Percentiles rank a stretch among this genome's conserved stretches.
These are phyloP conservation scores for Aureobasidium sp. DNA, from an alignment of 2,329 filamentous ascomycete genomes.

Conservation along the genomic window DNA sequence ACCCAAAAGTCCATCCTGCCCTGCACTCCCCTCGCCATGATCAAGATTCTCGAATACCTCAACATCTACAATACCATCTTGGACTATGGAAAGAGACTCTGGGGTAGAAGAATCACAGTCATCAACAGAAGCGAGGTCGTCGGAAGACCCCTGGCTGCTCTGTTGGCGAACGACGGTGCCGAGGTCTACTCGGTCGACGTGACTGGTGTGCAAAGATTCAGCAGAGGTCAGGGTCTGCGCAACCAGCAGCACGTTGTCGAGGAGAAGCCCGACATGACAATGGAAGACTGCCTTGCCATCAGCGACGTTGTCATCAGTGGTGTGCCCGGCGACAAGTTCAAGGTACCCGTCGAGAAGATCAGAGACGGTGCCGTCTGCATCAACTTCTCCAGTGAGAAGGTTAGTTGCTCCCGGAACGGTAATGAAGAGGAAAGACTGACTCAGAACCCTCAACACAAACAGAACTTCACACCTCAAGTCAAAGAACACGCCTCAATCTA, in stretches of 20 bases:
- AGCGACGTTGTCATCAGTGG: conserved; percentile 94
- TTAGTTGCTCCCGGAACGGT: conserved; percentile 24
- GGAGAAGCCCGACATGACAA: conserved; percentile 68
- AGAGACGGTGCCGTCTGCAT: conserved; percentile 94
- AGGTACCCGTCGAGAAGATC: conserved; percentile 76
- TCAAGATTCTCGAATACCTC: conserved; percentile 94
- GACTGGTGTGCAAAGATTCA: conserved; percentile 85
- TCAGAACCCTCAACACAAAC: neutral
- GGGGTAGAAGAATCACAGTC: conserved; percentile 89
- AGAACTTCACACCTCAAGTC: conserved; percentile 81
- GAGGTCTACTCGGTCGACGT: conserved; percentile 93
- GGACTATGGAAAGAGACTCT: conserved; percentile 84
- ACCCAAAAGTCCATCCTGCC: conserved; percentile 85
- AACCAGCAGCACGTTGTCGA: conserved; percentile 79
- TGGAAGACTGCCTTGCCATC: conserved; percentile 74
- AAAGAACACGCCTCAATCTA: conserved; percentile 97
- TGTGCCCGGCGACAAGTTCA: conserved; percentile 80
- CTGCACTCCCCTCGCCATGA: conserved; percentile 88
- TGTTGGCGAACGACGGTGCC: conserved; percentile 92
- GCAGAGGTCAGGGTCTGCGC: conserved; percentile 77
- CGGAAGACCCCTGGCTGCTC: conserved; percentile 79
- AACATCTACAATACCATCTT: conserved; percentile 95
- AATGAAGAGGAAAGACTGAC: neutral
- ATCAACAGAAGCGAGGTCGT: conserved; percentile 97
- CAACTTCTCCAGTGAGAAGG: conserved; percentile 91